A percentile compares a stretch with the other conserved stretches of the same genome.
phyloP scores from a whole-genome alignment of 2,329 filamentous ascomycete genomes.

The Cryphonectria parasitica region DNA sequence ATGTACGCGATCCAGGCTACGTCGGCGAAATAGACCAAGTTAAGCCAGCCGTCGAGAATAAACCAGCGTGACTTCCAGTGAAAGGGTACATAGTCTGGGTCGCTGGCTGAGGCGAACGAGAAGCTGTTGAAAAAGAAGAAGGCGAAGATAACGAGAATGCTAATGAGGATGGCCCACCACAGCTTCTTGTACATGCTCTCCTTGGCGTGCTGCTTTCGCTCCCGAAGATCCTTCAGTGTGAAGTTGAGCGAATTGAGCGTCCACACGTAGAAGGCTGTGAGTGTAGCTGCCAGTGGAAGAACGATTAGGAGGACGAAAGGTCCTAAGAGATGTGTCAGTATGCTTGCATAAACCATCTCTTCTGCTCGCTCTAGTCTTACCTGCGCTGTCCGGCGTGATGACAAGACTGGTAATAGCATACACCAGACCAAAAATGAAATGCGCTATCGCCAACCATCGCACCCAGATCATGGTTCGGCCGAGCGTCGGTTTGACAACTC shows the following conservation, averaged over 20 bases:
- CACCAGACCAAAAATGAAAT: slow-evolving; percentile 93
- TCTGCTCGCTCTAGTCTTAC: slow-evolving; percentile 43
- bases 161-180: slow-evolving; percentile 95
- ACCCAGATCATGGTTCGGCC: slow-evolving; percentile 95
- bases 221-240: slow-evolving; percentile 94
- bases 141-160: slow-evolving; percentile 92
- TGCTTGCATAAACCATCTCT: not conserved
- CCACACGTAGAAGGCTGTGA: slow-evolving; percentile 99
- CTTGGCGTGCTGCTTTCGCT: slow-evolving; percentile 92
- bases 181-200: slow-evolving; percentile 96
- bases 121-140: slow-evolving; percentile 99
- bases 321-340: slow-evolving; percentile 50
- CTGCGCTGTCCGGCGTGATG: slow-evolving; percentile 84
- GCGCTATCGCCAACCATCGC: slow-evolving; percentile 84
- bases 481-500: slow-evolving; percentile 91
- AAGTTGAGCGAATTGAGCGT: slow-evolving; percentile 92
- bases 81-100: slow-evolving; percentile 89
- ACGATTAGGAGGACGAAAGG: slow-evolving; percentile 92
- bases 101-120: slow-evolving; percentile 82
- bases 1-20: slow-evolving; percentile 93
- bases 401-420: slow-evolving; percentile 90
- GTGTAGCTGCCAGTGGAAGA: slow-evolving; percentile 83
- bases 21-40: slow-evolving; percentile 93
- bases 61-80: slow-evolving; percentile 99
- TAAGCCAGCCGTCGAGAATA: slow-evolving; percentile 94